phyloP scores from a whole-genome alignment of 2,329 filamentous ascomycete genomes.

The Elsinoe perseae region DNA sequence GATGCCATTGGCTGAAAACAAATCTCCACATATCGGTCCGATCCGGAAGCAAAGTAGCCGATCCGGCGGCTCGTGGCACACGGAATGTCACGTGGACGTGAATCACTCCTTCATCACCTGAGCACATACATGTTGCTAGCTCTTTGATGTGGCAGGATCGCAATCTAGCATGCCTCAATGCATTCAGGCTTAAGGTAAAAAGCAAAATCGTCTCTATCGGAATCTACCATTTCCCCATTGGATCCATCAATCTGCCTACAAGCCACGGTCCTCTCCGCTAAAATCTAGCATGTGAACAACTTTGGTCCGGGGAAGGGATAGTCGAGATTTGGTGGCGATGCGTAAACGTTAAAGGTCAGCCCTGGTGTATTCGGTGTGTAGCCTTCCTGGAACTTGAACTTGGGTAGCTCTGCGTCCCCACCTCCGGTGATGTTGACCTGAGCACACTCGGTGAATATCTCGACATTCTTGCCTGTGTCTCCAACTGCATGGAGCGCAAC shows the following conservation, averaged over 20 bases:
- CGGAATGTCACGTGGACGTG: not conserved
- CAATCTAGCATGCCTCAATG: too few species aligned
- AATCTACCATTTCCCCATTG: too few species aligned
- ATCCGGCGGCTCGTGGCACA: not conserved
- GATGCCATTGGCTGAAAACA: conserved; percentile 3
- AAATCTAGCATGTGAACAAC: not conserved
- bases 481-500: not conserved
- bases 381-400: conserved; percentile 5
- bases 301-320: not conserved
- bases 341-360: not conserved
- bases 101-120: too few species aligned
- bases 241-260: too few species aligned
- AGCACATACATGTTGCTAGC: too few species aligned
- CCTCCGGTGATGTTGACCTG: conserved; percentile 6
- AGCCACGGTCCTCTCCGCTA: too few species aligned
- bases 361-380: not conserved
- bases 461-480: not conserved
- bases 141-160: too few species aligned
- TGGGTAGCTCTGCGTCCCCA: not conserved
- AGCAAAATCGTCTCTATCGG: too few species aligned
- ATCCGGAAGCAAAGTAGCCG: not conserved
- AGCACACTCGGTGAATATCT: conserved; percentile 6
- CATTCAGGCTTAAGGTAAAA: too few species aligned
- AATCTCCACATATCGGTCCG: conserved; percentile 6
- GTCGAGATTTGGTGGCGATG: not conserved